Conservation (phyloP, 139 green algal genomes). For the Chlorella sp. region DNA sequence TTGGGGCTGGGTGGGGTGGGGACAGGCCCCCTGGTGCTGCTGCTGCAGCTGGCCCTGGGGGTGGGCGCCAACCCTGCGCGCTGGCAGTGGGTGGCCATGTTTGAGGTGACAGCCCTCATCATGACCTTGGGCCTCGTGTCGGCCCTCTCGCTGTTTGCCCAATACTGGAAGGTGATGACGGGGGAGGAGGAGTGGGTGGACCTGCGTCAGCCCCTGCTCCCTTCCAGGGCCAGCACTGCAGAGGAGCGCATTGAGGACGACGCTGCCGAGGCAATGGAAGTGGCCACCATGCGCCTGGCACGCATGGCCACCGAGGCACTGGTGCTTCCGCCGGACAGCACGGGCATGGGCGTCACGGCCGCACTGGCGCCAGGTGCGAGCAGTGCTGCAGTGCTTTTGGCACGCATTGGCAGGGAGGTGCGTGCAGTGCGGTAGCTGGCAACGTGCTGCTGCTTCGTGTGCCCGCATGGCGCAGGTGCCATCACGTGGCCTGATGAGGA, state of each 20-base stretch:
- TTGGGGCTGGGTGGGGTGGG: conserved; percentile 47
- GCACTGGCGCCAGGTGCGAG: not conserved
- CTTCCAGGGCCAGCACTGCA: not conserved
- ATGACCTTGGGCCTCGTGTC: conserved; percentile 8
- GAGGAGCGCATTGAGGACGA: conserved; percentile 8
- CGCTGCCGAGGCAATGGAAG: not conserved
- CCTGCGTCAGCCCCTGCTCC: not conserved
- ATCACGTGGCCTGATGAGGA: not conserved
- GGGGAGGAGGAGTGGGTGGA: conserved; percentile 18
- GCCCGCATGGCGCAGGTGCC: not conserved
- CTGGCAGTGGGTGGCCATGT: conserved; percentile 52
- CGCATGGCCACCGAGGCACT: conserved; percentile 1
- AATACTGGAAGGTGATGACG: conserved; percentile 28
- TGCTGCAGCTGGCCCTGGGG: conserved; percentile 44
- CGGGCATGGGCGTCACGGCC: not conserved
- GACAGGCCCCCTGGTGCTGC: conserved; percentile 52
- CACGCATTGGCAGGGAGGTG: too few species aligned
- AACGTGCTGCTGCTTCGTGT: not conserved
- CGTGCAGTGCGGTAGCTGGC: too few species aligned
- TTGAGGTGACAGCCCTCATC: conserved; percentile 38
- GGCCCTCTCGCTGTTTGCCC: conserved; percentile 15
- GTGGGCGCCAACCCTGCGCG: conserved; percentile 5
- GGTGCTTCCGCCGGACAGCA: conserved; percentile 12
- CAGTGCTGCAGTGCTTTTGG: too few species aligned
- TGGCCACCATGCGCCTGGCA: conserved; percentile 12